A percentile compares a stretch with the other conserved stretches of the same genome.
phyloP scores from a whole-genome alignment of 768 basidiomycete genomes.

The Russula olivacea region DNA sequence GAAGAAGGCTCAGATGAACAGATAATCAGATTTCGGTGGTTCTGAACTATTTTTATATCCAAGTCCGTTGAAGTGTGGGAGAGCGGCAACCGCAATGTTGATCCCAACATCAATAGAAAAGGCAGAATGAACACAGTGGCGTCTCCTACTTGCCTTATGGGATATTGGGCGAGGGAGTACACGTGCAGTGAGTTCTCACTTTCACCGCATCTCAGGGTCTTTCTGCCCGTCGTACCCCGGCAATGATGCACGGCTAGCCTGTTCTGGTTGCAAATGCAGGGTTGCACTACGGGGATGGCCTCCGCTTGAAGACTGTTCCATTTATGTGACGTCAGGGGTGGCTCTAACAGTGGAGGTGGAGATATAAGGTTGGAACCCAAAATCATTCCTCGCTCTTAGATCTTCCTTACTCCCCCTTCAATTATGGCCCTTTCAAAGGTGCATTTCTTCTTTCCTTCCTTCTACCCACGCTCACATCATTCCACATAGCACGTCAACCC shows the following conservation, averaged over 20 bases:
- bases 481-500: constrained; percentile 20
- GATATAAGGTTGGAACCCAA: constrained; percentile 3
- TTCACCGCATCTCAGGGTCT: background rate
- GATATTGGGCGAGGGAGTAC: background rate
- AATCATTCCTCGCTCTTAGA: no score
- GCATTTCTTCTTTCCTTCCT: background rate
- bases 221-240: background rate
- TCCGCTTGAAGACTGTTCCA: background rate
- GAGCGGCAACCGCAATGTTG: background rate
- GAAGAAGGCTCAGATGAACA: background rate
- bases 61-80: background rate
- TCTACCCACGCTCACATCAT: background rate
- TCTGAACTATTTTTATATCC: background rate
- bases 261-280: background rate
- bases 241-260: background rate
- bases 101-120: background rate
- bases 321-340: constrained; percentile 14
- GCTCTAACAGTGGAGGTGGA: background rate
- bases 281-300: background rate
- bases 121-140: background rate
- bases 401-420: background rate
- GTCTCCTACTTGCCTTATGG: background rate
- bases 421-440: constrained; percentile 26
- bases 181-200: background rate
- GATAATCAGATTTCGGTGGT: background rate